Evolutionary conservation across 768 basidiomycete genomes (phyloP).

Genomic region (Mycena venus): DNA sequence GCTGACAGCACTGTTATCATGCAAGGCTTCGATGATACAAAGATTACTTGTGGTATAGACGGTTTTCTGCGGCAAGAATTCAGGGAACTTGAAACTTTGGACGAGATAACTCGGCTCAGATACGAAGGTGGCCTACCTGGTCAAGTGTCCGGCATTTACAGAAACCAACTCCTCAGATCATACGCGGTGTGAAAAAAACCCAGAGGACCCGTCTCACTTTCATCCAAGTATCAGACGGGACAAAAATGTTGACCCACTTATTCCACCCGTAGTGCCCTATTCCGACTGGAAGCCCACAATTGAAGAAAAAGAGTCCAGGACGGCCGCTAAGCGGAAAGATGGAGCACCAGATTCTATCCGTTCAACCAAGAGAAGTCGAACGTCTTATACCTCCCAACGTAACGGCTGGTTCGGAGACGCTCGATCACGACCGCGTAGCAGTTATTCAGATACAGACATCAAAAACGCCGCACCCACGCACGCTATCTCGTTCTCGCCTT

Average conservation of each 20-base stretch:
- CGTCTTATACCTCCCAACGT: too few relatives aligned
- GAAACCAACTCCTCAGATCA: neutral
- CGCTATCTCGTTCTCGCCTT: too few relatives aligned
- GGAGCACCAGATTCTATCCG: too few relatives aligned
- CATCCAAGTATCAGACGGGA: neutral
- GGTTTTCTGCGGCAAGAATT: constrained; percentile 50
- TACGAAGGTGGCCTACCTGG: constrained; percentile 35
- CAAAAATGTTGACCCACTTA: neutral
- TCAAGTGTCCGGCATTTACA: neutral
- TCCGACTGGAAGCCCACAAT: neutral
- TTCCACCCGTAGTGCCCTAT: neutral
- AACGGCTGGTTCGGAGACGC: too few relatives aligned
- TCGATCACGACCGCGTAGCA: too few relatives aligned
- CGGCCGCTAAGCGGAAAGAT: too few relatives aligned
- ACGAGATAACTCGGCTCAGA: constrained; percentile 46
- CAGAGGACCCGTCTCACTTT: neutral
- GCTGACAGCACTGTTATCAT: constrained; percentile 40
- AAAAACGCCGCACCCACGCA: too few relatives aligned
- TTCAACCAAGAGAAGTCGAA: too few relatives aligned
- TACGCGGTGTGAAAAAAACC: neutral
- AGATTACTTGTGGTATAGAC: constrained; percentile 42
- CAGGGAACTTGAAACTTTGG: constrained; percentile 48
- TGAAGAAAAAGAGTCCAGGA: too few relatives aligned
- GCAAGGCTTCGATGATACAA: constrained; percentile 39
- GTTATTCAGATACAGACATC: too few relatives aligned